Percentiles rank a stretch among this genome's conserved stretches.
Evolutionary conservation across 257 asterid genomes (phyloP).

Genomic region (Mentha longifolia): DNA sequence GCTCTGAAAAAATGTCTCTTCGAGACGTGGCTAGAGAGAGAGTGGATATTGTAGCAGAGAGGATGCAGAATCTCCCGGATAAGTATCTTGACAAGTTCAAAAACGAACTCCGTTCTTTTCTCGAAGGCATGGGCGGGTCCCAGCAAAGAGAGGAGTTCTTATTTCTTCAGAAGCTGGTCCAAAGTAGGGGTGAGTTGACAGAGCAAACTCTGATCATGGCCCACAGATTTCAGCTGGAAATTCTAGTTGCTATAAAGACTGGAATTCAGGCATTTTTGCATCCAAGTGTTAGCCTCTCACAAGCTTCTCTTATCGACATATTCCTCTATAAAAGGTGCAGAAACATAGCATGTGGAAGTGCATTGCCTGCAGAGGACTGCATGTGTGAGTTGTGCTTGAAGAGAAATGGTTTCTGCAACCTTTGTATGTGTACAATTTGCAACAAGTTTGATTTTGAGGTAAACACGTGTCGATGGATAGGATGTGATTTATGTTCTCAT

Average conservation of each 20-base stretch:
- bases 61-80: conserved; percentile 82
- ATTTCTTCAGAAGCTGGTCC: conserved; percentile 80
- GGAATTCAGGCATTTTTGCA: conserved; percentile 93
- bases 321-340: conserved; percentile 81
- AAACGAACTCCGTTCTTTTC: conserved; percentile 71
- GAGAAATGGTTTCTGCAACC: conserved; percentile 90
- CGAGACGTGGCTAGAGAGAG: conserved; percentile 81
- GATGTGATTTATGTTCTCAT: conserved; percentile 87
- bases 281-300: conserved; percentile 90
- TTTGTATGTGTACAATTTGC: conserved; percentile 91
- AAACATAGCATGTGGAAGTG: conserved; percentile 84
- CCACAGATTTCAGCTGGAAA: conserved; percentile 84
- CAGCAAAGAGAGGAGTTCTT: conserved; percentile 83
- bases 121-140: conserved; percentile 81
- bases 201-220: conserved; percentile 60
- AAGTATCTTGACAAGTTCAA: conserved; percentile 75
- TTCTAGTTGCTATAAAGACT: conserved; percentile 78
- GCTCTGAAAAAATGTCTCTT: conserved; percentile 73
- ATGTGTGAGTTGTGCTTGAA: conserved; percentile 74
- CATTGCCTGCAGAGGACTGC: conserved; percentile 87
- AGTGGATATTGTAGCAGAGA: conserved; percentile 71
- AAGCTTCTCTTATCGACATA: conserved; percentile 89
- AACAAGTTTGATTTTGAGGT: conserved; percentile 94
- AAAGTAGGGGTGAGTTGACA: conserved; percentile 72
- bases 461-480: conserved; percentile 91